Evolutionary conservation across 2,329 filamentous ascomycete species (phyloP).

Genomic region (Exophiala spinifera): DNA sequence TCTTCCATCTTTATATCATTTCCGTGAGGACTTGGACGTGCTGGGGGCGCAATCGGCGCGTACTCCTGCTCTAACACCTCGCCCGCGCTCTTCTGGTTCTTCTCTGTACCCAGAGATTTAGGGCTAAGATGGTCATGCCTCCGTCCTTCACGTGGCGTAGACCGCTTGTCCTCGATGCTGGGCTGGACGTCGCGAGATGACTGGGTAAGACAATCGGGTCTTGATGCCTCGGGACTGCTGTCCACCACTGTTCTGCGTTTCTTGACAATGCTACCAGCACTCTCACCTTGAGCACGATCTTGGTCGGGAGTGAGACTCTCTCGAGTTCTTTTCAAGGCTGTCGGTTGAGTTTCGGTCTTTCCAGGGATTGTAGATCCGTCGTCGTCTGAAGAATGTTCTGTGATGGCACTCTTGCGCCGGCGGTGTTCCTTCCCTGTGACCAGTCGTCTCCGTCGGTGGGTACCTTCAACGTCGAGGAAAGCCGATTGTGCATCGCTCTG

Average conservation of each 20-base stretch:
- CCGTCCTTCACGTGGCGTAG: neutral
- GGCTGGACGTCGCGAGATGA: no score
- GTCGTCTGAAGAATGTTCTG: constrained; percentile 30
- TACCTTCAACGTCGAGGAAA: constrained; percentile 20
- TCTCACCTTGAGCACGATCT: constrained; percentile 9
- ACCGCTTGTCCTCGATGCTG: neutral
- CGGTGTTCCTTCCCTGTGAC: constrained; percentile 31
- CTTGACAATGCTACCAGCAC: constrained; percentile 35
- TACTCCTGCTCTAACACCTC: neutral
- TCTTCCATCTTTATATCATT: constrained; percentile 25
- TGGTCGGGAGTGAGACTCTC: constrained; percentile 42
- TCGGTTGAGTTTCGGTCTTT: constrained; percentile 14
- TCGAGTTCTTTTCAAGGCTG: constrained; percentile 40
- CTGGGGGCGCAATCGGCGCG: constrained; percentile 16
- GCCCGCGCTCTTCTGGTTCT: constrained; percentile 2
- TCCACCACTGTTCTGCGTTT: constrained; percentile 45
- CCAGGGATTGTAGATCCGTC: constrained; percentile 16
- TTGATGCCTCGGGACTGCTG: constrained; percentile 35
- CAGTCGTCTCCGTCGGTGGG: constrained; percentile 28
- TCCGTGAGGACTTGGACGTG: constrained; percentile 25
- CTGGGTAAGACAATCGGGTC: constrained; percentile 10
- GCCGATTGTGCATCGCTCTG: constrained; percentile 28
- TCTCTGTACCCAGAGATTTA: neutral
- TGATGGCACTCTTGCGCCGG: constrained; percentile 29
- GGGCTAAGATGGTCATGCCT: neutral